Base-by-base conservation (phyloP, 106 monocot species). In the Iris macrosiphon region DNA sequence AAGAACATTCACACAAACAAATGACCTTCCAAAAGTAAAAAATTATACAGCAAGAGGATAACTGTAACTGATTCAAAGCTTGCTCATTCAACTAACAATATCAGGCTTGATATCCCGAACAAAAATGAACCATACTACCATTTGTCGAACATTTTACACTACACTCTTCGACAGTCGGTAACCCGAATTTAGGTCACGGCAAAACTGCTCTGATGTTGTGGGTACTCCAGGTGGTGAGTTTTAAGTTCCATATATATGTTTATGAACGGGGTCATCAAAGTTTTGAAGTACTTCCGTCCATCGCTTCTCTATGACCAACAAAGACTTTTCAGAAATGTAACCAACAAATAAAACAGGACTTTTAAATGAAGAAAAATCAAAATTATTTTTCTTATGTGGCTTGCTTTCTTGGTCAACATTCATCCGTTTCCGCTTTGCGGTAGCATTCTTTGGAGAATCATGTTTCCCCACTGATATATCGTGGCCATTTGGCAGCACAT, bases 171-270 rank as follows among this genome's bases (percentile, higher is more conserved):
- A n/a, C n/a, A n/a, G n/a, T n/a, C n/a, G n/a, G n/a, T n/a, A n/a
- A n/a, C n/a, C n/a, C n/a, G n/a, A n/a, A n/a, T 35, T 35, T 35
- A 35, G 34, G 34, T 10, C 34, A 35, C 34, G 4, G 34, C 4
- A 35, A n/a, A n/a, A n/a, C n/a, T n/a, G n/a, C n/a, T n/a, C n/a
- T n/a, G n/a, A n/a, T n/a, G n/a, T n/a, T n/a, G n/a, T n/a, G n/a
- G n/a, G n/a, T n/a, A n/a, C n/a, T n/a, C n/a, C n/a, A n/a, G n/a
- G n/a, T n/a, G n/a, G n/a, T n/a, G n/a, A n/a, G n/a, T n/a, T n/a
- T 66, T 12, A 92, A 17, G 93, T 88, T 49, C 93, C 93, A 64
- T 62, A 93, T 15, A 81, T 59, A 76, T 93, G 93, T 87, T 80
- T 88, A 41, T 93, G 84, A 58, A 93, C 78, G 0, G 93, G 88